Conservation (phyloP, 2,329 filamentous ascomycete genomes). For the Cercospora sojina region DNA sequence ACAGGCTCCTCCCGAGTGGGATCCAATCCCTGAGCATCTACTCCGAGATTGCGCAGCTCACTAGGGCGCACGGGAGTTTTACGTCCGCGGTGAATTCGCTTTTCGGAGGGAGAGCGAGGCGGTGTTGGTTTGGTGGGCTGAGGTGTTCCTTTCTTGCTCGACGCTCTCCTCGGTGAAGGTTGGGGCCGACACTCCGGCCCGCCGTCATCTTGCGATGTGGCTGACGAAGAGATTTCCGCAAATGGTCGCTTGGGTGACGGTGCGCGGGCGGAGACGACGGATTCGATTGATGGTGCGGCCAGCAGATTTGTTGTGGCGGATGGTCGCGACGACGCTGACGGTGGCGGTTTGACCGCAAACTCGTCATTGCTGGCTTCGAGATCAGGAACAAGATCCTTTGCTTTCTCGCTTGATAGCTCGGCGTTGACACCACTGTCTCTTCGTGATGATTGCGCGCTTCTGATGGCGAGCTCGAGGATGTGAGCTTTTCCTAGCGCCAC, state of each 20-base stretch:
- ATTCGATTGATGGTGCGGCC: neutral
- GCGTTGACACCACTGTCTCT: slow-evolving; percentile 22
- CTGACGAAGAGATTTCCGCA: slow-evolving; percentile 4
- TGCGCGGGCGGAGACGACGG: neutral
- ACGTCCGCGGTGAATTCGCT: slow-evolving; percentile 2
- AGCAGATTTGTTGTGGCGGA: neutral
- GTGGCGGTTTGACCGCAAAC: slow-evolving; percentile 10
- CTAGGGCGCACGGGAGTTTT: neutral
- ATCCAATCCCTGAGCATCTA: slow-evolving; percentile 16
- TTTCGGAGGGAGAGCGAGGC: neutral
- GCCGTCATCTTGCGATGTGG: slow-evolving; percentile 1
- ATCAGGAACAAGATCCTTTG: neutral
- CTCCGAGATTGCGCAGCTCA: slow-evolving; percentile 10
- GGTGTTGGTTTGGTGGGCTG: neutral
- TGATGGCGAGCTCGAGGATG: slow-evolving; percentile 18
- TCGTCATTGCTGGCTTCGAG: neutral
- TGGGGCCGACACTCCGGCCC: neutral
- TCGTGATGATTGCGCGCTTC: slow-evolving; percentile 22
- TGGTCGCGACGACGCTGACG: neutral
- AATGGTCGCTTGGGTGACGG: slow-evolving; percentile 11
- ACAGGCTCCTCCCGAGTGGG: slow-evolving; percentile 13
- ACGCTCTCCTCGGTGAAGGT: slow-evolving; percentile 3
- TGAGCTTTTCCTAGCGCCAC: slow-evolving; percentile 19
- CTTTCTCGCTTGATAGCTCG: neutral
- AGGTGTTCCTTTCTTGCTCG: neutral